Conservation (phyloP, 371 early-diverging fungal species). For the Mucor mucedo region DNA sequence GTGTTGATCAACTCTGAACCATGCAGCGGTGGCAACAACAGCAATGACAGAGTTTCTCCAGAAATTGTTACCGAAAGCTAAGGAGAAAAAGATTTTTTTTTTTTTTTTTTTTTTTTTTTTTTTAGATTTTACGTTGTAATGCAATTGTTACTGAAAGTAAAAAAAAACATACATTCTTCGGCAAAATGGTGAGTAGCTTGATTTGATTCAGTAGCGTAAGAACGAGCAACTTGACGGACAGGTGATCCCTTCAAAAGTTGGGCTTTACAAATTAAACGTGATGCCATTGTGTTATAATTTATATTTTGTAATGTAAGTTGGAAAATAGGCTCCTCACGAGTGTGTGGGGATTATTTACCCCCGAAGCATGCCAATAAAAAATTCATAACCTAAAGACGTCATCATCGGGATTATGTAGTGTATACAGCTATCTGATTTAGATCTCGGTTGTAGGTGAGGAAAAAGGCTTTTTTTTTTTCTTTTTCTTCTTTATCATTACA, state of each 20-base stretch:
- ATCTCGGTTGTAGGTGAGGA: background rate
- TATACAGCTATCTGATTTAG: background rate
- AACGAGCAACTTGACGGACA: slow-evolving; percentile 25
- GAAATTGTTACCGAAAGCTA: slow-evolving; percentile 43
- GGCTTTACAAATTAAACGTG: slow-evolving; percentile 28
- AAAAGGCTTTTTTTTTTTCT: slow-evolving; percentile 8
- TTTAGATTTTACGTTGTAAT: background rate
- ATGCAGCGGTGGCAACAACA: slow-evolving; percentile 45
- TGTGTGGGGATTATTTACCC: slow-evolving; percentile 1
- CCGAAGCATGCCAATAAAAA: background rate
- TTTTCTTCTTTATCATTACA: slow-evolving; percentile 8
- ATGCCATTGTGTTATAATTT: slow-evolving; percentile 27
- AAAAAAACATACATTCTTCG: slow-evolving; percentile 22
- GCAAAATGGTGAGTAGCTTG: slow-evolving; percentile 28
- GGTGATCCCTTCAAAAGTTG: slow-evolving; percentile 22
- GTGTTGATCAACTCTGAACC: slow-evolving; percentile 48
- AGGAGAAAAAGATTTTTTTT: slow-evolving; percentile 4
- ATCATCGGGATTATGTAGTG: slow-evolving; percentile 11
- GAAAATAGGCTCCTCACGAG: background rate
- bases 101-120: slow-evolving; percentile 3
- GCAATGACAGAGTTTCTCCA: slow-evolving; percentile 53
- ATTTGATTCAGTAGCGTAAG: slow-evolving; percentile 29
- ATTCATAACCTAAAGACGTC: background rate
- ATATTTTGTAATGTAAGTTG: slow-evolving; percentile 4
- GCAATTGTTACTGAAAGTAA: background rate